Conservation (phyloP, 371 early-diverging fungal genomes). For the Mucor velutinosus region DNA sequence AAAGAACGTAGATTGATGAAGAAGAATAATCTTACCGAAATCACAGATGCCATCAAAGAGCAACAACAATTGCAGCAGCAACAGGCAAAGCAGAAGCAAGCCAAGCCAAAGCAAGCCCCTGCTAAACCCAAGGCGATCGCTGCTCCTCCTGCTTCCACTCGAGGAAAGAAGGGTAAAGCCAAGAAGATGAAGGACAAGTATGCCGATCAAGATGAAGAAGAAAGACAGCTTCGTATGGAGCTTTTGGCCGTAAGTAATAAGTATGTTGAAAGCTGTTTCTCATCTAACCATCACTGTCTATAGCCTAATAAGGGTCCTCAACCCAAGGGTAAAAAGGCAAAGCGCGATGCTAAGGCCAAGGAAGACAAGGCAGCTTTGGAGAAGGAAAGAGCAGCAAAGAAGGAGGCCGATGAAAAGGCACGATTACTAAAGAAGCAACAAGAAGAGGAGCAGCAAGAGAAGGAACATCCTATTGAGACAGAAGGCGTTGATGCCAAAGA, state of each 20-base stretch:
- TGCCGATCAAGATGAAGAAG: constrained; percentile 94
- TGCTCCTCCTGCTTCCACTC: constrained; percentile 51
- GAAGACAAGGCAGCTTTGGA: constrained; percentile 40
- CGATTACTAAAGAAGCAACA: background rate
- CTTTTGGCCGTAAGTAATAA: constrained; percentile 69
- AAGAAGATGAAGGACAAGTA: constrained; percentile 93
- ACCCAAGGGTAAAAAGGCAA: constrained; percentile 73
- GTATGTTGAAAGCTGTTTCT: background rate
- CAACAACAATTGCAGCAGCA: constrained; percentile 13
- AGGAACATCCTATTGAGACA: background rate
- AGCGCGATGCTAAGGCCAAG: constrained; percentile 61
- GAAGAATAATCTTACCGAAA: constrained; percentile 48
- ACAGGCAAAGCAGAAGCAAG: constrained; percentile 12
- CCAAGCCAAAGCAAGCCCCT: constrained; percentile 11
- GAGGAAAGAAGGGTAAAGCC: constrained; percentile 87
- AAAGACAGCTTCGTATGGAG: constrained; percentile 79
- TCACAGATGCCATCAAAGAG: constrained; percentile 20
- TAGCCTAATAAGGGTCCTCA: constrained; percentile 76
- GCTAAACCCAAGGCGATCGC: constrained; percentile 4
- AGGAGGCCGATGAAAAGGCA: constrained; percentile 14
- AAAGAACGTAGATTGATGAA: constrained; percentile 79
- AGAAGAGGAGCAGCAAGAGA: constrained; percentile 10
- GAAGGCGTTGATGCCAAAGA: constrained; percentile 44
- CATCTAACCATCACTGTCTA: background rate
- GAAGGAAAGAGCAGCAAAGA: constrained; percentile 37